Conservation (phyloP, 768 basidiomycete genomes). For the Tephrocybe sp. region DNA sequence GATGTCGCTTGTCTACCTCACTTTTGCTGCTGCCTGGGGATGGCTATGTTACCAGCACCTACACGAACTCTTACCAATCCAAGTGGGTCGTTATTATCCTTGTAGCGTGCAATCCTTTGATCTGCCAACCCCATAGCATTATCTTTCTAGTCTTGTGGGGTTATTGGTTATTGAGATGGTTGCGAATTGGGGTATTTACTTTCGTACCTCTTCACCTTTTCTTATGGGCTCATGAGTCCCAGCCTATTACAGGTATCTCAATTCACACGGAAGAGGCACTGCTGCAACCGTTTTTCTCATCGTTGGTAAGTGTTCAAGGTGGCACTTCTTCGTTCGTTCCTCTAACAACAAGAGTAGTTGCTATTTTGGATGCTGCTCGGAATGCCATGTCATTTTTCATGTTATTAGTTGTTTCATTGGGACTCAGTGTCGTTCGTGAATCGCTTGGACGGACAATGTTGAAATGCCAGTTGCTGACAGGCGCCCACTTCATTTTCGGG, state of each 20-base stretch:
- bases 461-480: conserved; percentile 76
- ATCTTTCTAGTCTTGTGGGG: conserved; percentile 83
- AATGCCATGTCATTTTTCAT: conserved; percentile 96
- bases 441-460: conserved; percentile 83
- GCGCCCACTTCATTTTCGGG: conserved; percentile 89
- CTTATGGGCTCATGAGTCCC: conserved; percentile 5
- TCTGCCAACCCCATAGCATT: conserved; percentile 62
- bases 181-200: conserved; percentile 73
- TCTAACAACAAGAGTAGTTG: conserved; percentile 46
- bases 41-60: conserved; percentile 79
- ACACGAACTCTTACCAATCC: conserved; percentile 83
- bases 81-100: conserved; percentile 50
- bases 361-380: conserved; percentile 92
- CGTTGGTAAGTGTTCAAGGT: conserved; percentile 64
- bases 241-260: conserved; percentile 95
- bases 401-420: conserved; percentile 88
- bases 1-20: conserved; percentile 78
- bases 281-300: conserved; percentile 89
- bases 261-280: conserved; percentile 73
- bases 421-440: conserved; percentile 89
- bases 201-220: background rate
- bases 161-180: conserved; percentile 94
- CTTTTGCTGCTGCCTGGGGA: conserved; percentile 72
- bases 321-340: background rate
- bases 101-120: too few relatives aligned